A percentile compares a stretch with the other conserved stretches of the same genome.
These are phyloP conservation scores for Suhomyces coccinellae DNA, from an alignment of 1,139 yeast species.

Conservation along the genomic window DNA sequence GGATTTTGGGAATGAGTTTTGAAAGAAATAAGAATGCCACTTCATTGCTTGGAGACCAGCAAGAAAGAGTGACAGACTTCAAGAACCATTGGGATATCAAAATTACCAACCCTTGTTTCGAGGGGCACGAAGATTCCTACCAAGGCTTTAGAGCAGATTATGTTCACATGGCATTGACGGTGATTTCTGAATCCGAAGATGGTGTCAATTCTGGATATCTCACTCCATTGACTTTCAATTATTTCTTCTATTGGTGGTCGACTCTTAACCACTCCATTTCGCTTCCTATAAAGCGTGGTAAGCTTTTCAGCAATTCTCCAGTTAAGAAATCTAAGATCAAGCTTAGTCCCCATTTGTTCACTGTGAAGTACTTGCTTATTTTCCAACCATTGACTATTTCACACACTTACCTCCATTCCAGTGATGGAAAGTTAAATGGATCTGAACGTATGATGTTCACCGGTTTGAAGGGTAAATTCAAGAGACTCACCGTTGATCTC, in stretches of 20 bases:
- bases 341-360: slow-evolving; percentile 75
- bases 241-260: slow-evolving; percentile 84
- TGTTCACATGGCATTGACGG: slow-evolving; percentile 45
- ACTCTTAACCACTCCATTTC: slow-evolving; percentile 69
- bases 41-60: slow-evolving; percentile 28
- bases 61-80: slow-evolving; percentile 35
- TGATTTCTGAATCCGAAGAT: slow-evolving; percentile 33
- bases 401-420: slow-evolving; percentile 65
- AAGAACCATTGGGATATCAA: slow-evolving; percentile 46
- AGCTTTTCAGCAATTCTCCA: slow-evolving; percentile 45
- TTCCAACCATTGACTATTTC: slow-evolving; percentile 73
- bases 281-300: slow-evolving; percentile 75
- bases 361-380: slow-evolving; percentile 76
- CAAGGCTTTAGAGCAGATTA: slow-evolving; percentile 42
- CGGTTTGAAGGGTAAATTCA: slow-evolving; percentile 76
- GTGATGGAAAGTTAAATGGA: slow-evolving; percentile 44
- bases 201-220: slow-evolving; percentile 70
- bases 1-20: slow-evolving; percentile 45
- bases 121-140: slow-evolving; percentile 48
- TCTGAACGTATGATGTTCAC: slow-evolving; percentile 58
- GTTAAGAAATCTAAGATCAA: slow-evolving; percentile 45
- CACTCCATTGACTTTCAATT: slow-evolving; percentile 65
- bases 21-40: slow-evolving; percentile 34
- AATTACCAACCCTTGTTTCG: slow-evolving; percentile 42
- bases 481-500: slow-evolving; percentile 68